Evolutionary conservation across 768 basidiomycete species (phyloP), one percentile per base, ranked within the genome.

Genomic region (Lactarius indigo): DNA sequence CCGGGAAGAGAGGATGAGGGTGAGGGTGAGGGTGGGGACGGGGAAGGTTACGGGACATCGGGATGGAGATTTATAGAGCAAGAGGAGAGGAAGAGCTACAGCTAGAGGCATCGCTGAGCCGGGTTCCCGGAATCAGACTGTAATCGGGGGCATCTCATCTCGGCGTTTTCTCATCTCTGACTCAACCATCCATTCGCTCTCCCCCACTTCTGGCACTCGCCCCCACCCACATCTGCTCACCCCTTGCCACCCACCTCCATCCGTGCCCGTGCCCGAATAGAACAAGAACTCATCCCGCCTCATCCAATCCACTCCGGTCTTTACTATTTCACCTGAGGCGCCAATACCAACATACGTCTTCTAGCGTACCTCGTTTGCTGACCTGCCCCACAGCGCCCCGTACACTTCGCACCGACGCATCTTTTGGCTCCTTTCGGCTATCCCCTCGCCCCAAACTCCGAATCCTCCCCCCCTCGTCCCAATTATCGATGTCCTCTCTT

Each of bases 131-230:
- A 2, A 0, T 0, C 15, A 15, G 57, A 42, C 8, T 31, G 8
- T 42, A 58, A 63, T 64, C 63, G 57, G 58, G 62, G 10, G 8
- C n/a, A 59, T 68, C 63, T 68, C 66, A 68, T 68, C 66, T 68
- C 66, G 66, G 66, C 10, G 33, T 64, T 63, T 67, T 47, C 62
- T 42, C 61, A 59, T 52, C 54, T 59, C 57, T 68, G 62, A 64
- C 52, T 67, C 66, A 56, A 39, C 33, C 57, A 58, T 35, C 50
- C 59, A 39, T 23, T 56, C 58, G 23, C 44, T 42, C 57, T 58
- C 57, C n/a, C 55, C 5, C 26, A 2, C n/a, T 20, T 31, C 54
- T 50, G 47, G 47, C 50, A 52, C 30, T 54, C 52, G 28, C 26
- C 52, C 52, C 31, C 50, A 52, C 50, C 26, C 55, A 30, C 54